phyloP scores from a whole-genome alignment of 169 alveolate genomes.

The Plasmodium relictum region DNA sequence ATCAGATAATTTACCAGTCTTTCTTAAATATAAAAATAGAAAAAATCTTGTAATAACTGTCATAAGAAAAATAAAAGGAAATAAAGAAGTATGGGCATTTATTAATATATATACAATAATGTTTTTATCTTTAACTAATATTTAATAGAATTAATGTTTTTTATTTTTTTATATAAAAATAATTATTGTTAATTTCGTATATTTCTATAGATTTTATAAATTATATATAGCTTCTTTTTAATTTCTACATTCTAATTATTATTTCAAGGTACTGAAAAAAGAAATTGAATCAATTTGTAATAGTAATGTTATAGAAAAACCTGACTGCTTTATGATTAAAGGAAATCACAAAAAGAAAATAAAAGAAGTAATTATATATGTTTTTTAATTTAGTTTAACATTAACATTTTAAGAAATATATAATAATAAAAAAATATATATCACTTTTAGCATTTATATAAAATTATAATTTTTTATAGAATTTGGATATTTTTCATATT shows the following conservation, averaged over 20 bases:
- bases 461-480: neutral
- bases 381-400: no score
- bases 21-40: conserved; percentile 83
- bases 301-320: conserved; percentile 76
- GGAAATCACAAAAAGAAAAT: conserved; percentile 84
- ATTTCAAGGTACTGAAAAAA: conserved; percentile 72
- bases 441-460: neutral
- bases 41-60: conserved; percentile 82
- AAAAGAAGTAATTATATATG: conserved; percentile 79
- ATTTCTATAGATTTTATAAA: no score
- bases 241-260: no score
- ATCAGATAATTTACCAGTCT: conserved; percentile 86
- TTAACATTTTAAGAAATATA: conserved; percentile 75
- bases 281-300: conserved; percentile 82
- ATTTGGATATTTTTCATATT: neutral
- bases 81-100: conserved; percentile 76
- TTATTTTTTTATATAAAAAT: no score
- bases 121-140: no score
- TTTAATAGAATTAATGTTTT: no score
- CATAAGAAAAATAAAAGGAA: conserved; percentile 84
- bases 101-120: neutral
- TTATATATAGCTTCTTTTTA: no score
- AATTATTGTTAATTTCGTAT: no score
- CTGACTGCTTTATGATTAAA: conserved; percentile 80
- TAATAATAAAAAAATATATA: neutral